Conservation (phyloP, 2,329 filamentous ascomycete genomes). For the Beauveria rudraprayagi region DNA sequence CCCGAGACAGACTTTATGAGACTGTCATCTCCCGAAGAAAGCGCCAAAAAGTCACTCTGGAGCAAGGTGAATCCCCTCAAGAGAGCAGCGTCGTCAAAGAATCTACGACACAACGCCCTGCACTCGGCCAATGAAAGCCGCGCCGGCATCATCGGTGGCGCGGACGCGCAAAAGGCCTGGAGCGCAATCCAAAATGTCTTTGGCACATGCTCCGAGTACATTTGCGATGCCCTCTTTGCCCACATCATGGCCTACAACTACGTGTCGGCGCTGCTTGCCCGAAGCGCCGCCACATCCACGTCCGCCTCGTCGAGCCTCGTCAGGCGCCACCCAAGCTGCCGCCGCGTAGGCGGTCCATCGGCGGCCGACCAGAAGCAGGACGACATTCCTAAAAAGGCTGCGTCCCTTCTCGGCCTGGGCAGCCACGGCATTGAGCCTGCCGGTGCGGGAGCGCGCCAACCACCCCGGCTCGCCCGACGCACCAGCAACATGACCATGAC, state of each 20-base stretch:
- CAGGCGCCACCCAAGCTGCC: conserved; percentile 1
- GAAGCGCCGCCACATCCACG: conserved; percentile 9
- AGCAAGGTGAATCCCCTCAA: conserved; percentile 27
- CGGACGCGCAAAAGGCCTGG: conserved; percentile 30
- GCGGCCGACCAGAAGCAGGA: conserved; percentile 17
- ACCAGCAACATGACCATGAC: conserved; percentile 16
- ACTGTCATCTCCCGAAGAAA: conserved; percentile 12
- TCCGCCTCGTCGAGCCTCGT: conserved; percentile 6
- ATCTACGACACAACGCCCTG: background rate
- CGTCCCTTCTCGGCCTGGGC: conserved; percentile 40
- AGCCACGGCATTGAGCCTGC: background rate
- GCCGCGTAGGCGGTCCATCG: conserved; percentile 13
- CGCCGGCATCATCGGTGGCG: conserved; percentile 8
- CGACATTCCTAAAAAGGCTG: conserved; percentile 44
- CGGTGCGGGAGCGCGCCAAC: conserved; percentile 13
- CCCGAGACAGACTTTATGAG: conserved; percentile 20
- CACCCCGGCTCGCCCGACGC: conserved; percentile 17
- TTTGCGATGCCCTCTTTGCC: conserved; percentile 52
- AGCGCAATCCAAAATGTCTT: conserved; percentile 43
- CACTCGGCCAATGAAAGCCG: background rate
- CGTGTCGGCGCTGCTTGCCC: conserved; percentile 28
- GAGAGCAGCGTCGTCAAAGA: conserved; percentile 15
- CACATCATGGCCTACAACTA: conserved; percentile 54
- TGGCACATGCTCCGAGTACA: conserved; percentile 41
- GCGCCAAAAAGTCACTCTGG: conserved; percentile 26